phyloP scores from a whole-genome alignment of 305 asterid species.

The Salvia sclarea region DNA sequence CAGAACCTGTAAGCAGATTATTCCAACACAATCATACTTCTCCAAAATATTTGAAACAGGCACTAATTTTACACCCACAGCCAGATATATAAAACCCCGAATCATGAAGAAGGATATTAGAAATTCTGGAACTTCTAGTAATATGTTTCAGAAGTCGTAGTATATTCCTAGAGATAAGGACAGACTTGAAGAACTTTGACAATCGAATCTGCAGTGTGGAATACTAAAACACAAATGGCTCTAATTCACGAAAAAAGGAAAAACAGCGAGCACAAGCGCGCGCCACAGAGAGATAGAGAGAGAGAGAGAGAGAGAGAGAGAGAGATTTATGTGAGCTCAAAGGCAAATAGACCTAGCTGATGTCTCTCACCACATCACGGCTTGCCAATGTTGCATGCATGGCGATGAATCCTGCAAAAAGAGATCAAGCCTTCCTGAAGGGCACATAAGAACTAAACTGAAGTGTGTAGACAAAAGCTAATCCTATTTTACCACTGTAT shows the following conservation, averaged over 20 bases:
- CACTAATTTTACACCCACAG: not conserved
- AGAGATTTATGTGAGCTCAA: too few species aligned
- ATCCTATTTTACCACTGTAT: constrained; percentile 53
- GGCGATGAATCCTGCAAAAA: constrained; percentile 80
- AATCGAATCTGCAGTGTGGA: too few species aligned
- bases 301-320: too few species aligned
- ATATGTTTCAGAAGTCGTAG: constrained; percentile 5
- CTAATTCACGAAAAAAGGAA: too few species aligned
- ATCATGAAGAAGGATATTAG: constrained; percentile 7
- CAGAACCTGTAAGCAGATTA: constrained; percentile 33
- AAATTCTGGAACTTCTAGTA: constrained; percentile 7
- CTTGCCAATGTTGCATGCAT: constrained; percentile 41
- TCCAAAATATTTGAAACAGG: constrained; percentile 18
- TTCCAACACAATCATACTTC: constrained; percentile 18
- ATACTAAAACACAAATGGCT: too few species aligned
- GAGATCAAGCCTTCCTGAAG: not conserved
- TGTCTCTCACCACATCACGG: too few species aligned
- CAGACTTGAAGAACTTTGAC: constrained; percentile 5
- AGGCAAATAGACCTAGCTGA: too few species aligned
- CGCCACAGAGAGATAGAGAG: too few species aligned
- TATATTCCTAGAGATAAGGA: not conserved
- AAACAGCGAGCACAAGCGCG: too few species aligned
- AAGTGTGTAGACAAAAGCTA: constrained; percentile 27
- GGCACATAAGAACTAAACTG: constrained; percentile 11
- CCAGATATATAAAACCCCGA: not conserved